Base-by-base conservation (phyloP, 176 grass and related monocot species). In the Thalia dealbata region DNA sequence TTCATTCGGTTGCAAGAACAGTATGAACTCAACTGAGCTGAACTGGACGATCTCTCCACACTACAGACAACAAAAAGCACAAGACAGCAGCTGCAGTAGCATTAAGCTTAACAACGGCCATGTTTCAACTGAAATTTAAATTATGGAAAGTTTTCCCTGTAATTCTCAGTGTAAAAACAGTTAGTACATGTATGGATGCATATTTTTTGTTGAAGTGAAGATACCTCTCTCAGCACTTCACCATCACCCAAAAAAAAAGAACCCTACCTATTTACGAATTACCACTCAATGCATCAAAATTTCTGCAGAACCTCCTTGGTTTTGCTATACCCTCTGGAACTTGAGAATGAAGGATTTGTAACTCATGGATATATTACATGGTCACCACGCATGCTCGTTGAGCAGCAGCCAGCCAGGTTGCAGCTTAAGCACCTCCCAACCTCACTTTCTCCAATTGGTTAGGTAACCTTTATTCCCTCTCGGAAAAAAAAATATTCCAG, bases 241-340 rank as follows among this genome's bases (percentile, higher is more conserved):
- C 11, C 76, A 82, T 78, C 64, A 28, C 41, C 14, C 51, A 72
- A 80, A 73, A 75, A 81, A 26, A 67, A 67, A 80, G 69, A 79
- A 75, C 38, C 76, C 73, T 75, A 76, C 81, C 78, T 87, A 87
- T 91, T 70, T 75, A 61, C 23, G 76, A 70, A 66, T 84, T 74
- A 87, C 82, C 78, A 91, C 88, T 86, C 81, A 86, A 72, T 70
- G n/a, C 64, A 63, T 78, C 88, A 91, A 91, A 91, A 87, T 48
- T 91, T 30, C 79, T 54, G 56, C 19, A 48, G 66, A 84, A 30
- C 55, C 76, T 75, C 77, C 76, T 79, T 74, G 72, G 81, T 71
- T 66, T 75, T 65, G 82, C 73, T 68, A 38, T 74, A 80, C 79
- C 64, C 64, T 55, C 78, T 78, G 61, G 62, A 52, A 48, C 74